A percentile compares a stretch with the other conserved stretches of the same genome.
Evolutionary conservation across 177 flowering plant genomes (phyloP).

Genomic region (Telopea speciosissima): DNA sequence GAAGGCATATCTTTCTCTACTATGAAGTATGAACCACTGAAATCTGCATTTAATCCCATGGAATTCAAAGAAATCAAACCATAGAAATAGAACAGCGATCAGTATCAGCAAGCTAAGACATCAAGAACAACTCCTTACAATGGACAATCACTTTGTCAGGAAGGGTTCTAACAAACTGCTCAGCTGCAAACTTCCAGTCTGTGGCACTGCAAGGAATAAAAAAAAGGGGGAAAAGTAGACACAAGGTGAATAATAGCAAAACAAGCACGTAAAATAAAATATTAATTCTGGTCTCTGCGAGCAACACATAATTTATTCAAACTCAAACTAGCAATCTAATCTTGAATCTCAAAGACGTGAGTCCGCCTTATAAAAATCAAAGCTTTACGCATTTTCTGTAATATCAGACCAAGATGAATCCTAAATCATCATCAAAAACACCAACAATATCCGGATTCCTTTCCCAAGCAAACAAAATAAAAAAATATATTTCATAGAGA

Average conservation of each 20-base stretch:
- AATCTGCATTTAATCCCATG: neutral
- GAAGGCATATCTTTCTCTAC: neutral
- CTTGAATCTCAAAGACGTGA: no score
- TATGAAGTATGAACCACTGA: neutral
- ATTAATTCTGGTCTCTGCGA: no score
- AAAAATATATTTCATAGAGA: no score
- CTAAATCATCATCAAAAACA: neutral
- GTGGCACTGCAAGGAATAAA: slow-evolving; percentile 46
- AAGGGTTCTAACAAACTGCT: slow-evolving; percentile 66
- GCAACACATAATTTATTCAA: no score
- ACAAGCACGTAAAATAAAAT: no score
- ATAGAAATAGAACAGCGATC: neutral
- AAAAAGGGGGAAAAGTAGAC: slow-evolving; percentile 13
- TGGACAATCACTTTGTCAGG: slow-evolving; percentile 91
- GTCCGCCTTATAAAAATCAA: neutral
- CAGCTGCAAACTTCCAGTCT: slow-evolving; percentile 93
- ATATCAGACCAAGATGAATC: neutral
- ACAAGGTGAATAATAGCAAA: neutral
- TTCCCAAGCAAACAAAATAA: slow-evolving; percentile 1
- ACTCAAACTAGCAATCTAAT: no score
- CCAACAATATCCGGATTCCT: neutral
- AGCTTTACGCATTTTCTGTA: neutral
- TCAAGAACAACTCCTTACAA: slow-evolving; percentile 42
- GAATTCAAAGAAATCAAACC: neutral
- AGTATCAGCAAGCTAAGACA: neutral